Base-by-base conservation (phyloP, 2,329 filamentous ascomycete species). In the Colletotrichum echinochloae region DNA sequence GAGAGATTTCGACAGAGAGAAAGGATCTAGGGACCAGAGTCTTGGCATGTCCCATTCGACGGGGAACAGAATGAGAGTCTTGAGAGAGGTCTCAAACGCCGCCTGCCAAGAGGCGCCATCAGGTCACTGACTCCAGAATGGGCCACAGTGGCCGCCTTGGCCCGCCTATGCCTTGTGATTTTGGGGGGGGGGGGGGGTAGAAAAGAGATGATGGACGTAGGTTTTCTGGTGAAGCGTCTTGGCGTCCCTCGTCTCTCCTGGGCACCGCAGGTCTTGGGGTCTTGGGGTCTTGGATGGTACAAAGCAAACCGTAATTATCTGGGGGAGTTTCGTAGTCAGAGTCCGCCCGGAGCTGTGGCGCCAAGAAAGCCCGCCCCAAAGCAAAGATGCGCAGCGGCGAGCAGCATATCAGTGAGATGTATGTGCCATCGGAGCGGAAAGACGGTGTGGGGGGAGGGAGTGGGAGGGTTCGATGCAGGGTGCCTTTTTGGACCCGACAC, bases 101-200 rank as follows among this genome's bases (percentile, higher is more conserved):
- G 51, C 30, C 33, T 51, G 67, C 67, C 67, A 70, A 70, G 67
- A 62, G 56, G 57, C 67, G 64, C 67, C 62, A 70, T 62, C 67
- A 59, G 64, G 51, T 70, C 67, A 67, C 67, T 70, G 67, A 67
- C 67, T 59, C 67, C 67, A 59, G 46, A 57, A 55, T 35, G 46
- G 55, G 51, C 66, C 66, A 52, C 67, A 56, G 63, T 61, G 44
- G 49, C 67, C 64, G 64, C 44, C 64, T 70, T 70, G 64, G 67
- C 64, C 57, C 57, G 57, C 51, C 56, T 55, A 61, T 56, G 48
- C 64, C 37, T 39, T 49, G 51, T 51, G 30, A n/a, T n/a, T n/a
- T n/a, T n/a, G n/a, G n/a, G n/a, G n/a, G 48, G 23, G 11, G 49
- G 57, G 37, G 23, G 48, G 9, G 33, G 26, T 18, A 28, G 28